Evolutionary conservation across 441 rosid species (phyloP).

Genomic region (Sinapis alba): DNA sequence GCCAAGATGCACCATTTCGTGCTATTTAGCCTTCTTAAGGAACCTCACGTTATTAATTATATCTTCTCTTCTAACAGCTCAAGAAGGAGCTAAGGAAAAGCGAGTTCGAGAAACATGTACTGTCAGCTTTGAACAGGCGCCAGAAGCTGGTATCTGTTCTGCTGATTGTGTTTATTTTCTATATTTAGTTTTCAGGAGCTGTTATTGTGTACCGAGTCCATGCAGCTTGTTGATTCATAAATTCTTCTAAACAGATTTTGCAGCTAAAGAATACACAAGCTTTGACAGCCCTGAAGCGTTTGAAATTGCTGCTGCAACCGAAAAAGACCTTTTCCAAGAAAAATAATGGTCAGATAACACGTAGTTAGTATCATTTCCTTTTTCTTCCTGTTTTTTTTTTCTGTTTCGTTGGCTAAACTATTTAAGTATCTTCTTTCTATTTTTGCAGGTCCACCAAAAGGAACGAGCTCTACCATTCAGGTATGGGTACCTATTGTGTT

Average conservation of each 20-base stretch:
- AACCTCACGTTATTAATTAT: neutral
- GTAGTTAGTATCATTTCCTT: slow-evolving; percentile 43
- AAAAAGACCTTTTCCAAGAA: slow-evolving; percentile 47
- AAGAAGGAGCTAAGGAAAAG: slow-evolving; percentile 78
- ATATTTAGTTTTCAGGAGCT: neutral
- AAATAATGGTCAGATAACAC: slow-evolving; percentile 33
- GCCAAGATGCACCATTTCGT: neutral
- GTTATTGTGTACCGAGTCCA: slow-evolving; percentile 17
- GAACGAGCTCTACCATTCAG: slow-evolving; percentile 56
- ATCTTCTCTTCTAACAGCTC: slow-evolving; percentile 54
- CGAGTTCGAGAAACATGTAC: slow-evolving; percentile 61
- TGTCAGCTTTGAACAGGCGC: slow-evolving; percentile 63
- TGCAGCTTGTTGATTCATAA: slow-evolving; percentile 15
- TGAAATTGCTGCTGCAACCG: slow-evolving; percentile 56
- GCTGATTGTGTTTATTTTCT: slow-evolving; percentile 26
- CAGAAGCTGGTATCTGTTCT: slow-evolving; percentile 63
- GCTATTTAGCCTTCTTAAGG: neutral
- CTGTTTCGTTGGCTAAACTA: neutral
- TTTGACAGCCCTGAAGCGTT: slow-evolving; percentile 56
- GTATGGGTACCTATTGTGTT: slow-evolving; percentile 20
- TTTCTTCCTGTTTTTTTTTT: slow-evolving; percentile 6
- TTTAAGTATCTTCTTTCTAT: slow-evolving; percentile 23
- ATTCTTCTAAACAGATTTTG: slow-evolving; percentile 56
- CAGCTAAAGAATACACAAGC: slow-evolving; percentile 79
- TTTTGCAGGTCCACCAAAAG: slow-evolving; percentile 52